Evolutionary conservation across 2,329 filamentous ascomycete species (phyloP).

Genomic region (Fusarium odoratissimum): DNA sequence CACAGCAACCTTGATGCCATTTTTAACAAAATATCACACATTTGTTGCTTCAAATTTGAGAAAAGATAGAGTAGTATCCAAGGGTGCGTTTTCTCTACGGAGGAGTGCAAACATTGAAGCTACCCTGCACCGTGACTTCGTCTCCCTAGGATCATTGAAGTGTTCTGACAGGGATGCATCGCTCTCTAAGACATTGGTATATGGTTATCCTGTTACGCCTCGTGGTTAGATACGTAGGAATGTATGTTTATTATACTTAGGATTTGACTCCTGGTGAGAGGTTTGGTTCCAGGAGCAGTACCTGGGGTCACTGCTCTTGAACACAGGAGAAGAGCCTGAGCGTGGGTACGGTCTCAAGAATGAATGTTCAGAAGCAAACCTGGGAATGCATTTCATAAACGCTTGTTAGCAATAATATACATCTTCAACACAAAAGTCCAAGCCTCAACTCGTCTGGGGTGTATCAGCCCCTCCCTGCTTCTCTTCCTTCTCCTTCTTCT

Average conservation of each 20-base stretch:
- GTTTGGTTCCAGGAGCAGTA: neutral
- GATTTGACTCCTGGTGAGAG: neutral
- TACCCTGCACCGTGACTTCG: neutral
- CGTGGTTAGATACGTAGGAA: accelerated
- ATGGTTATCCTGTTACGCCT: neutral
- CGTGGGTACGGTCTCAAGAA: neutral
- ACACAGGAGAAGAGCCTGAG: neutral
- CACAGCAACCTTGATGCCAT: accelerated
- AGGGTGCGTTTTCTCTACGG: neutral
- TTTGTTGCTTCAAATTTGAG: neutral
- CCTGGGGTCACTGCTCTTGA: accelerated
- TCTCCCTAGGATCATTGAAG: accelerated
- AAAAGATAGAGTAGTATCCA: neutral
- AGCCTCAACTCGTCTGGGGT: conserved; percentile 18
- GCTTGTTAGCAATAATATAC: neutral
- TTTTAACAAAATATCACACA: accelerated
- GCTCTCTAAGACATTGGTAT: accelerated
- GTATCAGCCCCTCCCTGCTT: conserved; percentile 30
- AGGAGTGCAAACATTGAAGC: neutral
- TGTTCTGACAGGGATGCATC: accelerated
- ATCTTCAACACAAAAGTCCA: neutral
- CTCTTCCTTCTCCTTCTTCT: conserved; percentile 49
- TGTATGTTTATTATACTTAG: too few species aligned
- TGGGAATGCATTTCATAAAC: neutral
- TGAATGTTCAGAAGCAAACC: neutral